These are phyloP conservation scores for Luffa acutangula DNA, from an alignment of 306 rosid genomes.

Conservation along the genomic window DNA sequence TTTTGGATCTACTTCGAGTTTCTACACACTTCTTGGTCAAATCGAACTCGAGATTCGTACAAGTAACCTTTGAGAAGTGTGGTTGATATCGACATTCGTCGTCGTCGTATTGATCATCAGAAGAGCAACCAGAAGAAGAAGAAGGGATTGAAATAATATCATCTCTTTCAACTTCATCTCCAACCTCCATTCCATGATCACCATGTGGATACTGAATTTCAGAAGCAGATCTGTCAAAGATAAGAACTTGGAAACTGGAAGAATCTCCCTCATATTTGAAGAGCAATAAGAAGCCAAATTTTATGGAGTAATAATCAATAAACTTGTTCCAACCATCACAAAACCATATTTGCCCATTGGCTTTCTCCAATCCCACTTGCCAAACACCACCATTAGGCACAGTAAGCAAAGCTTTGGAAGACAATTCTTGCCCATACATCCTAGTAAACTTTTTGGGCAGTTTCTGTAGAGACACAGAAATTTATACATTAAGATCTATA, in stretches of 20 bases:
- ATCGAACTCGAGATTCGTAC: background rate
- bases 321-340: conserved; percentile 10
- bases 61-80: background rate
- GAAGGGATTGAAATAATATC: background rate
- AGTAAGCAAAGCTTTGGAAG: background rate
- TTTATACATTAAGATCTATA: background rate
- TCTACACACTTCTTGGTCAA: background rate
- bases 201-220: conserved; percentile 20
- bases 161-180: background rate
- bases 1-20: background rate
- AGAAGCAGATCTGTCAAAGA: conserved; percentile 7
- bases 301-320: conserved; percentile 5
- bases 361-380: conserved; percentile 15
- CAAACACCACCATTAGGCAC: conserved; percentile 15
- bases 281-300: conserved; percentile 6
- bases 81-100: background rate
- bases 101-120: background rate
- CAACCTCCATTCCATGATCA: background rate
- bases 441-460: background rate
- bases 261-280: conserved; percentile 18
- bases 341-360: conserved; percentile 2
- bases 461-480: conserved; percentile 2
- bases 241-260: conserved; percentile 17
- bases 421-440: conserved; percentile 5
- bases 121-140: background rate